Evolutionary conservation across 2,329 filamentous ascomycete genomes (phyloP).

Genomic region (Dendrostoma leiphaemia): DNA sequence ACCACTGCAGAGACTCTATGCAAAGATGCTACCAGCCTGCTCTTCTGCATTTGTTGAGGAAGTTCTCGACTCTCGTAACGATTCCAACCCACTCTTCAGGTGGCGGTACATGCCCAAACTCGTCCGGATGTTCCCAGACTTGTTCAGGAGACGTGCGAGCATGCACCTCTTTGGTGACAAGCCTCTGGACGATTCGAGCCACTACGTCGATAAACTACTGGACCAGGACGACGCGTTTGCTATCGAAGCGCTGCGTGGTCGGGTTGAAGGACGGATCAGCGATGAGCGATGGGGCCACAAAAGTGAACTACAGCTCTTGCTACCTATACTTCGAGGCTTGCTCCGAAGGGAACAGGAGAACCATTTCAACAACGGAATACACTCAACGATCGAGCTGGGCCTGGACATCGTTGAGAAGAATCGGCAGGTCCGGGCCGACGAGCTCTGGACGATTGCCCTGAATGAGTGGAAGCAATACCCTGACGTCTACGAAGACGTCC

Average conservation of each 20-base stretch:
- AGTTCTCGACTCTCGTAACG: not conserved
- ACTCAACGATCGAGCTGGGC: constrained; percentile 1
- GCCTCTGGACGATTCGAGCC: not conserved
- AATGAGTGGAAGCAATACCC: constrained; percentile 3
- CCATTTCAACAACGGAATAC: not conserved
- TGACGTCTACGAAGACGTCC: not conserved
- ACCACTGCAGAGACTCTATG: constrained; percentile 8
- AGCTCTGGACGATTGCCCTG: constrained; percentile 1
- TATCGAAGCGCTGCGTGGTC: not conserved
- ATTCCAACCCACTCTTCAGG: constrained; percentile 6
- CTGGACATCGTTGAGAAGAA: not conserved
- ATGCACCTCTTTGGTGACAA: constrained; percentile 1
- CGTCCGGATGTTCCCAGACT: not conserved
- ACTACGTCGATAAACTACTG: not conserved
- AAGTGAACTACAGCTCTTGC: not conserved
- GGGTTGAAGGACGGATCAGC: constrained; percentile 2
- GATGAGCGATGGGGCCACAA: not conserved
- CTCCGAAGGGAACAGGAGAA: not conserved
- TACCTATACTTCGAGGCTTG: not conserved
- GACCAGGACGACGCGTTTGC: not conserved
- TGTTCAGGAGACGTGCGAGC: not conserved
- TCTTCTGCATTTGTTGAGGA: constrained; percentile 1
- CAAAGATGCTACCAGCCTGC: constrained; percentile 6
- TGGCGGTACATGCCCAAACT: not conserved
- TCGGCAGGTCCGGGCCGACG: not conserved